phyloP scores from a whole-genome alignment of 306 rosid species.

The Rosa chinensis region DNA sequence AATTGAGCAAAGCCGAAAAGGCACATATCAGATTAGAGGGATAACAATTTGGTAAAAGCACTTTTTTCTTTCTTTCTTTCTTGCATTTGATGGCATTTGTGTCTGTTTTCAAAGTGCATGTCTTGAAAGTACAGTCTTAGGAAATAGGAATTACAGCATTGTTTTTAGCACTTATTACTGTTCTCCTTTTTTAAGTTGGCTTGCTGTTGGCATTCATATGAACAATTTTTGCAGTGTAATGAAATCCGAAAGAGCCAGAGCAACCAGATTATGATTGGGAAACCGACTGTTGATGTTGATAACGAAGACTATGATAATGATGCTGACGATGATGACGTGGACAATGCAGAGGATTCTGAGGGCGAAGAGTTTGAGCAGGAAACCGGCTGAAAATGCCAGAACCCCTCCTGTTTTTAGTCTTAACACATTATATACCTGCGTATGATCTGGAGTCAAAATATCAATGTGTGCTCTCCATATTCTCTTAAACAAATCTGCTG shows the following conservation, averaged over 20 bases:
- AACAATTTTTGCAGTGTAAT: constrained; percentile 57
- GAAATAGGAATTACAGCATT: neutral
- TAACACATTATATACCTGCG: neutral
- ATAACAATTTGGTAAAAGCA: neutral
- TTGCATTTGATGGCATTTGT: neutral
- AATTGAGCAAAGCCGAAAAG: neutral
- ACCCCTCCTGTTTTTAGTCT: constrained; percentile 5
- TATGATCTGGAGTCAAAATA: neutral
- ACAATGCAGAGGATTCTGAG: constrained; percentile 85
- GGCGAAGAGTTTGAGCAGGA: constrained; percentile 96
- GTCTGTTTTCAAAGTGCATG: neutral
- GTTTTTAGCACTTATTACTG: neutral
- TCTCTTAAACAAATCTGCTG: neutral
- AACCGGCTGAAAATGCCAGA: constrained; percentile 58
- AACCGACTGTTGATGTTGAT: constrained; percentile 60
- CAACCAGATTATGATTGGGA: constrained; percentile 68
- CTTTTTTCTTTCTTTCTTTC: neutral
- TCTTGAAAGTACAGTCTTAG: neutral
- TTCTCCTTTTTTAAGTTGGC: neutral
- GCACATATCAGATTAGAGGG: neutral
- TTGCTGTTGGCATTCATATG: constrained; percentile 12
- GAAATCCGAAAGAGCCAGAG: constrained; percentile 69
- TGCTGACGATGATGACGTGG: constrained; percentile 63
- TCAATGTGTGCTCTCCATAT: neutral
- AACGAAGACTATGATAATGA: constrained; percentile 79